Base-by-base conservation (phyloP, 768 basidiomycete species). In the Cystobasidium ongulense region DNA sequence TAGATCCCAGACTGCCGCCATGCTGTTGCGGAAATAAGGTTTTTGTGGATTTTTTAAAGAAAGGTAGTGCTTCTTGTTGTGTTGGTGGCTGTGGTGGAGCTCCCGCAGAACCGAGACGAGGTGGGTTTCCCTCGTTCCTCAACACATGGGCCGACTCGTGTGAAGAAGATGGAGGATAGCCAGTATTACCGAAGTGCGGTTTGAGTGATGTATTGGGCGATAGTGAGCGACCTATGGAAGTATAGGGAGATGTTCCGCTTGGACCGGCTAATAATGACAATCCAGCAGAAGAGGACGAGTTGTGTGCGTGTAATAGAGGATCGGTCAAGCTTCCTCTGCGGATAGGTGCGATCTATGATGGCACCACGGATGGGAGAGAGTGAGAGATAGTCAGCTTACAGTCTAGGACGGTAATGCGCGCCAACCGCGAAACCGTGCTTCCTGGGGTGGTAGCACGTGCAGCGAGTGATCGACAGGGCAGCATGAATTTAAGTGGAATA, bases 321-420 rank as follows among this genome's bases (percentile, higher is more conserved):
- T 71, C 68, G 2, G 68, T 71, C 53, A 71, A 39, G 53, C 68
- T 71, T 59, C 68, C 68, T 38, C 68, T 33, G 11, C 68, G 13
- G 10, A 71, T 35, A 15, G 68, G 66, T 5, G 53, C 46, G 33
- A 68, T n/a, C 66, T 71, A 36, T 46, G 29, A 27, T 21, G 33
- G 11, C 35, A 46, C n/a, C 31, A 33, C 62, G 62, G 21, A 33
- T 5, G 21, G 25, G 33, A 23, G 23, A 35, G 11, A 23, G 57
- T 21, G 29, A 13, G 43, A 13, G 43, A n/a, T 46, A n/a, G 13
- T n/a, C n/a, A n/a, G n/a, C n/a, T n/a, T n/a, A n/a, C n/a, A n/a
- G n/a, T n/a, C n/a, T n/a, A n/a, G n/a, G n/a, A n/a, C n/a, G n/a
- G n/a, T n/a, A n/a, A n/a, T n/a, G n/a, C n/a, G n/a, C n/a, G n/a